Evolutionary conservation across 2,329 filamentous ascomycete genomes (phyloP).

Genomic region (Cladosporium sp.): DNA sequence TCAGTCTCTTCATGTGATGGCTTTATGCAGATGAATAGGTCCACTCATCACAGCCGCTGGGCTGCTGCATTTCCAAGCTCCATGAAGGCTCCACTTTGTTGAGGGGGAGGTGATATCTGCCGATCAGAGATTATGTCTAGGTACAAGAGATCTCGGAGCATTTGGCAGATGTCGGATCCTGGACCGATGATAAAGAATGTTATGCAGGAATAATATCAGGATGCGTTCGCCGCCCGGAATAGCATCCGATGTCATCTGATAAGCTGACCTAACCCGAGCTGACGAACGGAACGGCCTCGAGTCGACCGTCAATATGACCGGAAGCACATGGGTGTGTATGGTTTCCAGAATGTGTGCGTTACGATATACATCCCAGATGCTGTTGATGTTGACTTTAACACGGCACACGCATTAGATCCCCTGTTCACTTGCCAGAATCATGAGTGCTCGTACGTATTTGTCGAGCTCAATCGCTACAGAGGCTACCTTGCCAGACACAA

Average conservation of each 20-base stretch:
- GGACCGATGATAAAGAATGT: neutral
- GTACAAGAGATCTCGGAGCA: neutral
- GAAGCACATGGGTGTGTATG: neutral
- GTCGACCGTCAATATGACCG: neutral
- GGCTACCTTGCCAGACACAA: neutral
- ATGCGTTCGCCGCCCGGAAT: neutral
- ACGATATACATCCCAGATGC: neutral
- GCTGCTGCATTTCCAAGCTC: neutral
- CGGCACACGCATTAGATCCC: neutral
- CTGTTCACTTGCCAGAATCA: neutral
- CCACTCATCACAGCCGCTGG: neutral
- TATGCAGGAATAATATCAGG: neutral
- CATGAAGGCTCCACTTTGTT: neutral
- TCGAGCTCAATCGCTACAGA: neutral
- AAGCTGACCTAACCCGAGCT: neutral
- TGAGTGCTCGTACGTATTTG: neutral
- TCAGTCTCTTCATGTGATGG: neutral
- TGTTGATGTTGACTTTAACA: neutral
- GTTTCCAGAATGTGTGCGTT: neutral
- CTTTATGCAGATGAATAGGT: neutral
- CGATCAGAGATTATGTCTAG: neutral
- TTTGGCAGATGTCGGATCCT: neutral
- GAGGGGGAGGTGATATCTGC: neutral
- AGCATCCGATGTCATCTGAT: neutral
- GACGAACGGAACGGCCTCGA: neutral